Percentiles rank a stretch among this genome's conserved stretches.
Conservation (phyloP, 805 yeast species). For the Metschnikowia arizonensis region DNA sequence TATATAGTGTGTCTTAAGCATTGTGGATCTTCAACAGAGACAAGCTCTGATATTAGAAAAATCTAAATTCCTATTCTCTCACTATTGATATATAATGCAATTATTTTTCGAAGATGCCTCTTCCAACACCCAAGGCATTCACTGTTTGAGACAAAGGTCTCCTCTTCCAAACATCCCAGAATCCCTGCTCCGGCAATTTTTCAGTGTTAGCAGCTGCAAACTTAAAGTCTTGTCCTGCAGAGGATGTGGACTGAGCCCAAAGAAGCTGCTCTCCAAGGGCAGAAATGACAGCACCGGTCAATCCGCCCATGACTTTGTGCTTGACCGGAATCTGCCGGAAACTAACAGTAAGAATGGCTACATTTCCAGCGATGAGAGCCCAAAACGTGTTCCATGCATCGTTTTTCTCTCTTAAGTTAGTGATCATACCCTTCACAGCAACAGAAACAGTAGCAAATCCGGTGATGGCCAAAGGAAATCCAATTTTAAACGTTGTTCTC, state of each 20-base stretch:
- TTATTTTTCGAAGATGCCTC: slow-evolving; percentile 48
- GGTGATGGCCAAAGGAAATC: slow-evolving; percentile 36
- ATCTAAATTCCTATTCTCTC: not conserved
- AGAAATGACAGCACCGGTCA: slow-evolving; percentile 37
- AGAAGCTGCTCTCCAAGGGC: slow-evolving; percentile 36
- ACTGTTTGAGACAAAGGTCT: slow-evolving; percentile 78
- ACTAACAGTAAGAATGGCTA: slow-evolving; percentile 43
- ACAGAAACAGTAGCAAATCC: slow-evolving; percentile 50
- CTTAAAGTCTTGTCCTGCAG: slow-evolving; percentile 36
- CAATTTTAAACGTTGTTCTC: slow-evolving; percentile 41
- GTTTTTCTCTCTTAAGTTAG: slow-evolving; percentile 59
- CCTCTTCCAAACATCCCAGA: slow-evolving; percentile 80
- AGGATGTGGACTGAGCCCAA: slow-evolving; percentile 40
- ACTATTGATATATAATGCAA: slow-evolving; percentile 4
- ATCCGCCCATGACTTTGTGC: slow-evolving; percentile 39
- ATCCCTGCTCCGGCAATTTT: slow-evolving; percentile 39
- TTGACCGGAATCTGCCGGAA: slow-evolving; percentile 39
- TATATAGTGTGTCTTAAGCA: not conserved
- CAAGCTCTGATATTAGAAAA: not conserved
- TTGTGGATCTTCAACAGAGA: not conserved
- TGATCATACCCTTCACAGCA: slow-evolving; percentile 44
- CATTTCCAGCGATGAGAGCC: slow-evolving; percentile 53
- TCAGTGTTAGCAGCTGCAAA: slow-evolving; percentile 38
- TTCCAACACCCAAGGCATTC: slow-evolving; percentile 66
- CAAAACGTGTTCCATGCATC: slow-evolving; percentile 63